Evolutionary conservation across 345 rosid genomes (phyloP).

Genomic region (Iberis pinnata): DNA sequence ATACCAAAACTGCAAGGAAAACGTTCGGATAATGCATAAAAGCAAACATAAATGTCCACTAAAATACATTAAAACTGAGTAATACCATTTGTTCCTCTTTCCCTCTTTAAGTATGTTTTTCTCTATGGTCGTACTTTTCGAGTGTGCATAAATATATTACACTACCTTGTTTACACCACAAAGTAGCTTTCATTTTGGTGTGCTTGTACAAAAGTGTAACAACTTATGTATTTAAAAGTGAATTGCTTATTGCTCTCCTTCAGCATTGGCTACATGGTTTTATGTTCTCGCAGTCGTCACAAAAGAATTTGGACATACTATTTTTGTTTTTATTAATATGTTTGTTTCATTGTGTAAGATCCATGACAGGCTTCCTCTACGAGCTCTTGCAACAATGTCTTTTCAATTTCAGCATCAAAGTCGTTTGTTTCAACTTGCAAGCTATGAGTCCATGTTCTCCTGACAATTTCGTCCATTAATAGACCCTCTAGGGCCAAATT

Average conservation of each 20-base stretch:
- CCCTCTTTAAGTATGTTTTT: background rate
- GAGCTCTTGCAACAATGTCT: conserved; percentile 60
- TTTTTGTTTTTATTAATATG: conserved; percentile 26
- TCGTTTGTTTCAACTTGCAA: conserved; percentile 40
- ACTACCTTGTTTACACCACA: background rate
- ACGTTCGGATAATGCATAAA: too few species aligned
- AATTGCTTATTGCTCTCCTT: conserved; percentile 16
- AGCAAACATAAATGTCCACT: too few species aligned
- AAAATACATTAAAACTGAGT: too few species aligned
- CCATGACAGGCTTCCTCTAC: conserved; percentile 69
- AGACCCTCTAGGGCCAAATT: conserved; percentile 57
- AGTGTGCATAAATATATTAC: conserved; percentile 19
- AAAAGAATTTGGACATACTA: conserved; percentile 19
- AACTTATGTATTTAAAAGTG: too few species aligned
- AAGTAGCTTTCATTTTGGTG: background rate
- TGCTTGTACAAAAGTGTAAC: conserved; percentile 17
- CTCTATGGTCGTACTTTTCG: background rate
- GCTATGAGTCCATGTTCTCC: conserved; percentile 54
- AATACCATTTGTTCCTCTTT: background rate
- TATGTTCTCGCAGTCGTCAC: conserved; percentile 10
- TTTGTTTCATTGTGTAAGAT: conserved; percentile 30
- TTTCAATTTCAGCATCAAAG: conserved; percentile 53
- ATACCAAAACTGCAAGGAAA: too few species aligned
- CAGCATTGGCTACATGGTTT: conserved; percentile 20
- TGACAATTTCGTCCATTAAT: conserved; percentile 69